Conservation (phyloP, 169 alveolate genomes). For the Perkinsus chesapeaki region DNA sequence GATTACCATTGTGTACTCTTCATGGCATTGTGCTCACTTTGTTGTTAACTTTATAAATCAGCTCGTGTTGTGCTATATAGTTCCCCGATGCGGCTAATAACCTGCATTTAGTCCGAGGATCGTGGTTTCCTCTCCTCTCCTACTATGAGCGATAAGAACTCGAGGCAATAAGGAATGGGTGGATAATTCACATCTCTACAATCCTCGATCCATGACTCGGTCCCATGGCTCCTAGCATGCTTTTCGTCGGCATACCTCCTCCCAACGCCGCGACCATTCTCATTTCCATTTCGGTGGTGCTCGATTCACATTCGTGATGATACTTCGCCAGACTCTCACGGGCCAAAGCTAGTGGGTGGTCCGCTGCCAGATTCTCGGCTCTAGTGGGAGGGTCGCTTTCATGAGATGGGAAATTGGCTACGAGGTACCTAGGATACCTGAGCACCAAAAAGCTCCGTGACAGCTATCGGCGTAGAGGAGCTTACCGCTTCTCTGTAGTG, state of each 20-base stretch:
- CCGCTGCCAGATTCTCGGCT: background rate
- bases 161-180: too few relatives aligned
- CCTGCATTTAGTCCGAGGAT: too few relatives aligned
- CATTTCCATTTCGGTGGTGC: background rate
- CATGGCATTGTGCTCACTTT: too few relatives aligned
- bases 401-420: background rate
- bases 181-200: too few relatives aligned
- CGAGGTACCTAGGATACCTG: background rate
- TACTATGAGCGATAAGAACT: too few relatives aligned
- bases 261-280: background rate
- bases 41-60: too few relatives aligned
- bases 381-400: background rate
- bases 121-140: too few relatives aligned
- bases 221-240: background rate
- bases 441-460: background rate
- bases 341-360: background rate
- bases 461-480: background rate
- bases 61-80: too few relatives aligned
- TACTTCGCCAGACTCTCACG: background rate
- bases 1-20: too few relatives aligned
- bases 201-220: background rate
- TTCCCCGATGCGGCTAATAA: too few relatives aligned
- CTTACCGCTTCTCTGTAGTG: background rate
- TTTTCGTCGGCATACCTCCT: background rate
- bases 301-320: background rate